These are phyloP conservation scores for Lactarius psammicola DNA, from an alignment of 768 basidiomycete species.

Conservation along the genomic window DNA sequence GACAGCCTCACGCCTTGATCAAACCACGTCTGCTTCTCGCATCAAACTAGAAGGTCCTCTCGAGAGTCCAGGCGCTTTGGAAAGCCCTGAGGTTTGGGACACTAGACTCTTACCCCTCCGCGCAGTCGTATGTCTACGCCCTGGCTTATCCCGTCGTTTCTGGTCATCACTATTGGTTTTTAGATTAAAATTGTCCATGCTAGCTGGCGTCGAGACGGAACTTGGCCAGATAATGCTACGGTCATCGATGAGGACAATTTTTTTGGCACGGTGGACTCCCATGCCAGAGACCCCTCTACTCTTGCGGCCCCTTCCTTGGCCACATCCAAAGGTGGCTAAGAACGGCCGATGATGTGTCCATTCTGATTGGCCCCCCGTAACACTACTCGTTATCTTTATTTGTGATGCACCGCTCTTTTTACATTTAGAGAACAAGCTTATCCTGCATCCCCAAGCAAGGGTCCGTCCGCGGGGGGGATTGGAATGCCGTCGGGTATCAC, in stretches of 20 bases:
- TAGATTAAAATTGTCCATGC: constrained; percentile 74
- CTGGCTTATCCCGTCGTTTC: constrained; percentile 17
- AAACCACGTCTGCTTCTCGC: constrained; percentile 30
- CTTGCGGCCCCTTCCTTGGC: not conserved
- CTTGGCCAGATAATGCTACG: constrained; percentile 62
- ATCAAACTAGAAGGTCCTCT: constrained; percentile 51
- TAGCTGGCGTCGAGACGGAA: constrained; percentile 73
- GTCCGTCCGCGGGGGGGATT: not conserved
- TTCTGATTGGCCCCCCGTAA: too few relatives aligned
- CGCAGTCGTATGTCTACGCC: constrained; percentile 52
- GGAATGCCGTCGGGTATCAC: not conserved
- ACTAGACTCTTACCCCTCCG: constrained; percentile 61
- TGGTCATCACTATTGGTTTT: constrained; percentile 28
- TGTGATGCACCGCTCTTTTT: not conserved
- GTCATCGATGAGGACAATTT: constrained; percentile 27
- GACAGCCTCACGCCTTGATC: constrained; percentile 28
- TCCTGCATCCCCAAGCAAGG: not conserved
- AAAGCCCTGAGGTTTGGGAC: constrained; percentile 55
- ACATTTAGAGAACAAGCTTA: not conserved
- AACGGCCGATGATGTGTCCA: not conserved
- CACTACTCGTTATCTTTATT: constrained; percentile 1
- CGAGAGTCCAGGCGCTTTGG: constrained; percentile 44
- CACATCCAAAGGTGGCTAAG: not conserved
- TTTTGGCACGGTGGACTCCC: constrained; percentile 17
- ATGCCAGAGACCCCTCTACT: not conserved